These are phyloP conservation scores for Lipomyces yamanashiensis DNA, from an alignment of 805 yeast species.

Conservation along the genomic window DNA sequence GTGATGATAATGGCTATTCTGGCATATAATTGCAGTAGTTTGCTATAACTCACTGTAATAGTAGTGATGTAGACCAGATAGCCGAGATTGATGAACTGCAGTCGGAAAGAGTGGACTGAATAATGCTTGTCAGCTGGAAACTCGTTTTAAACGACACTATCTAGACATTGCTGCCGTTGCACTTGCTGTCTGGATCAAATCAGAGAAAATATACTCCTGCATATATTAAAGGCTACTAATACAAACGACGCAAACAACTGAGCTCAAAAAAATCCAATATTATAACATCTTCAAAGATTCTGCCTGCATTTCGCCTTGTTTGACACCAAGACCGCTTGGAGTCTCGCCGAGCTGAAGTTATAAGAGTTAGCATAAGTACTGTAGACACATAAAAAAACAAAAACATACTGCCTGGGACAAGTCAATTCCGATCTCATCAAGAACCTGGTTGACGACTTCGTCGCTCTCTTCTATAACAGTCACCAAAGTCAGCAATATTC, in stretches of 20 bases:
- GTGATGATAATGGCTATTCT: not conserved
- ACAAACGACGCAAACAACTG: not conserved
- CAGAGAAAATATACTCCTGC: not conserved
- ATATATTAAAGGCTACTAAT: not conserved
- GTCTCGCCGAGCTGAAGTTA: conserved; percentile 46
- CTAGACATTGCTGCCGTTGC: too few relatives aligned
- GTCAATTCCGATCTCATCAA: conserved; percentile 96
- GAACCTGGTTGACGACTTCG: conserved; percentile 70
- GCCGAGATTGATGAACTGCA: too few relatives aligned
- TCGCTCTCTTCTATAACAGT: conserved; percentile 38
- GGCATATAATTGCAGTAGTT: not conserved
- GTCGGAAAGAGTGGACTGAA: too few relatives aligned
- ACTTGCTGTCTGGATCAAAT: not conserved
- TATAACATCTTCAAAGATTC: conserved; percentile 22
- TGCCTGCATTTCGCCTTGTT: conserved; percentile 14
- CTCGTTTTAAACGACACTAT: not conserved
- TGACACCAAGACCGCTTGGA: conserved; percentile 45
- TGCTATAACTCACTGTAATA: too few relatives aligned
- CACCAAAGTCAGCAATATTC: not conserved
- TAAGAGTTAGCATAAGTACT: not conserved
- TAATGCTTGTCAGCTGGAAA: not conserved
- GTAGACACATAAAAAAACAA: not conserved
- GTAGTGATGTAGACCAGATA: too few relatives aligned
- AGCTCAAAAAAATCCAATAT: not conserved
- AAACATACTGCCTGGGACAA: conserved; percentile 52